Evolutionary conservation across 129 eudicot genomes (phyloP).

Genomic region (Helichrysum umbraculigerum): DNA sequence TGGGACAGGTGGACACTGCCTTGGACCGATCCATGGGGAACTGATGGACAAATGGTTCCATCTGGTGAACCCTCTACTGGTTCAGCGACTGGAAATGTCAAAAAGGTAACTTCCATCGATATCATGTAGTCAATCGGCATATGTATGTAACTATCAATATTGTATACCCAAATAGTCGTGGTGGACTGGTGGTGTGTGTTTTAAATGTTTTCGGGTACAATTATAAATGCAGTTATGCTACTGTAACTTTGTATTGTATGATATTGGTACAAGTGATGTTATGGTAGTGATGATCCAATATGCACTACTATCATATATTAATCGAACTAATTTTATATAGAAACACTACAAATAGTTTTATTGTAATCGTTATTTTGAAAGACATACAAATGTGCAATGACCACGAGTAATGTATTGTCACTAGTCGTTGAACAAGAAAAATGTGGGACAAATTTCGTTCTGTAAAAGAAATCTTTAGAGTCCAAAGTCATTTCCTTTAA

Average conservation of each 20-base stretch:
- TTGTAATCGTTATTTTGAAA: no score
- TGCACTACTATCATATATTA: neutral
- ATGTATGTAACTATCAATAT: neutral
- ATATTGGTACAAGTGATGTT: neutral
- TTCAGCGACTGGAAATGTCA: conserved; percentile 24
- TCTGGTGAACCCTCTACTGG: conserved; percentile 24
- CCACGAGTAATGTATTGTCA: no score
- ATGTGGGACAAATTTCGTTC: no score
- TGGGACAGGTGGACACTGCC: conserved; percentile 35
- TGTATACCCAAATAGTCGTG: neutral
- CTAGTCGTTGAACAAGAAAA: no score
- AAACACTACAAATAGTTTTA: no score
- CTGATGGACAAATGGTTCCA: conserved; percentile 34
- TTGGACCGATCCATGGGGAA: conserved; percentile 30
- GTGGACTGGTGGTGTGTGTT: neutral
- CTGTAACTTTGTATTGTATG: neutral
- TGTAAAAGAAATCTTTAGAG: no score
- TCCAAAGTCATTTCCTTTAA: no score
- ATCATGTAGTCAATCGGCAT: conserved; percentile 20
- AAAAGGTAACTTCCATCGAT: conserved; percentile 31
- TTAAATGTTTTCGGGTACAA: neutral
- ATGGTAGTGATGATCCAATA: neutral
- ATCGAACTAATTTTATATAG: no score
- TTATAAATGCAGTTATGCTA: neutral
- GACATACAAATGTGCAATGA: no score